Evolutionary conservation across 1,139 yeast species (phyloP).

Genomic region (Yamadazyma blattariae): DNA sequence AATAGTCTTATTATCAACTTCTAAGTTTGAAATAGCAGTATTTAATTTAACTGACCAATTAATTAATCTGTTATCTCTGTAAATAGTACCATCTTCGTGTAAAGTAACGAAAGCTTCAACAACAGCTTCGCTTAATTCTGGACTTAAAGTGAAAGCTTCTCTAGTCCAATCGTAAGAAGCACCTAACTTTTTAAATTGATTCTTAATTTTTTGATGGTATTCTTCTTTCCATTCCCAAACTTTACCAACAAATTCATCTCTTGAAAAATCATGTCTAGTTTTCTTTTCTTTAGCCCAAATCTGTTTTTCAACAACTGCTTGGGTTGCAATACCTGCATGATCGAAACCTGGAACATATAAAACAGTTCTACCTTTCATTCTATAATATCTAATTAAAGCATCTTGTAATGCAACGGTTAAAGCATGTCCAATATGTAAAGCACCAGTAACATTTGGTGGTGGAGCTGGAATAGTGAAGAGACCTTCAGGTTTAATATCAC

Average conservation of each 20-base stretch:
- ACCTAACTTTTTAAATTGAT: slow-evolving; percentile 83
- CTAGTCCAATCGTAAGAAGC: slow-evolving; percentile 96
- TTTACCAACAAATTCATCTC: slow-evolving; percentile 81
- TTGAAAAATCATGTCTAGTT: slow-evolving; percentile 93
- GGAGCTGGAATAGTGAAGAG: slow-evolving; percentile 92
- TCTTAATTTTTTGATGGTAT: slow-evolving; percentile 80
- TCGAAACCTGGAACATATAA: slow-evolving; percentile 95
- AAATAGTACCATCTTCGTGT: slow-evolving; percentile 93
- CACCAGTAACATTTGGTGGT: slow-evolving; percentile 99
- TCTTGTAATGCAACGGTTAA: slow-evolving; percentile 95
- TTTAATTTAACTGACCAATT: slow-evolving; percentile 96
- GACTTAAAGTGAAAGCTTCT: slow-evolving; percentile 91
- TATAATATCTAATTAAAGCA: slow-evolving; percentile 84
- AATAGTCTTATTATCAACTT: slow-evolving; percentile 89
- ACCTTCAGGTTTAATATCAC: slow-evolving; percentile 78
- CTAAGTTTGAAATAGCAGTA: slow-evolving; percentile 94
- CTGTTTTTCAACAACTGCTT: slow-evolving; percentile 96
- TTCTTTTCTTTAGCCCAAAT: slow-evolving; percentile 84
- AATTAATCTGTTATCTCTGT: slow-evolving; percentile 89
- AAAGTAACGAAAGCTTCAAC: slow-evolving; percentile 86
- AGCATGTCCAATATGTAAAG: slow-evolving; percentile 98
- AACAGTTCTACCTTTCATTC: slow-evolving; percentile 97
- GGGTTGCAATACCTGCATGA: slow-evolving; percentile 99
- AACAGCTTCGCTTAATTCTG: slow-evolving; percentile 75
- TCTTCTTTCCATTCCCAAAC: slow-evolving; percentile 99